Conservation (phyloP, 2,329 filamentous ascomycete genomes). For the Rosellinia necatrix region DNA sequence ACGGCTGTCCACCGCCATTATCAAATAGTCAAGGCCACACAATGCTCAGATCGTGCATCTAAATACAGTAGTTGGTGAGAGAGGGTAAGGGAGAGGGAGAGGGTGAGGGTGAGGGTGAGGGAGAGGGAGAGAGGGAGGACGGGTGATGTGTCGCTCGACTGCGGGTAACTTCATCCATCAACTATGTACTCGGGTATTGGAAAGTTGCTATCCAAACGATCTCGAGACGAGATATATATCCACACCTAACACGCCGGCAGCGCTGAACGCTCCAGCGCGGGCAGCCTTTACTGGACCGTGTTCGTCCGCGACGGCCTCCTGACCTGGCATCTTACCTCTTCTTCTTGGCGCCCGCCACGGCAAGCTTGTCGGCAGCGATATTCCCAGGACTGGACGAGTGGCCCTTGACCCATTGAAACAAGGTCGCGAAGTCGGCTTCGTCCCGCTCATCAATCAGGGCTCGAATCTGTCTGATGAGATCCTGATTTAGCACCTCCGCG, state of each 20-base stretch:
- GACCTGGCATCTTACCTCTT: constrained; percentile 1
- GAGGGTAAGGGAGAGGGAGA: too few relatives aligned
- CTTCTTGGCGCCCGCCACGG: constrained; percentile 64
- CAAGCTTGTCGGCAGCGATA: constrained; percentile 76
- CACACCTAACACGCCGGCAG: neutral
- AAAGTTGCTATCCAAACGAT: neutral
- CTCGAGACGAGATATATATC: neutral
- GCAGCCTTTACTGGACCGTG: neutral
- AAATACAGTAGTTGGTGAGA: neutral
- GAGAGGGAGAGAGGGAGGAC: too few relatives aligned
- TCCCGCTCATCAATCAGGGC: constrained; percentile 72
- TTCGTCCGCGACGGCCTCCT: neutral
- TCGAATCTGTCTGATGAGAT: constrained; percentile 76
- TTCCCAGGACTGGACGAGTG: constrained; percentile 78
- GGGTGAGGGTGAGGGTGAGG: too few relatives aligned
- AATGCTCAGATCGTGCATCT: neutral
- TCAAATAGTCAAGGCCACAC: neutral
- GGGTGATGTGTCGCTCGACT: too few relatives aligned
- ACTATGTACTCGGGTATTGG: constrained; percentile 15
- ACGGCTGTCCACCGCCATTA: neutral
- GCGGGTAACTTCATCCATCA: constrained; percentile 1
- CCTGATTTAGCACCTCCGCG: constrained; percentile 82
- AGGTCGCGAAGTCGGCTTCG: constrained; percentile 62
- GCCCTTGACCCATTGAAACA: constrained; percentile 89
- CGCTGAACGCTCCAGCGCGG: neutral